Evolutionary conservation across 2,329 filamentous ascomycete genomes (phyloP).

Genomic region (Rosellinia necatrix): DNA sequence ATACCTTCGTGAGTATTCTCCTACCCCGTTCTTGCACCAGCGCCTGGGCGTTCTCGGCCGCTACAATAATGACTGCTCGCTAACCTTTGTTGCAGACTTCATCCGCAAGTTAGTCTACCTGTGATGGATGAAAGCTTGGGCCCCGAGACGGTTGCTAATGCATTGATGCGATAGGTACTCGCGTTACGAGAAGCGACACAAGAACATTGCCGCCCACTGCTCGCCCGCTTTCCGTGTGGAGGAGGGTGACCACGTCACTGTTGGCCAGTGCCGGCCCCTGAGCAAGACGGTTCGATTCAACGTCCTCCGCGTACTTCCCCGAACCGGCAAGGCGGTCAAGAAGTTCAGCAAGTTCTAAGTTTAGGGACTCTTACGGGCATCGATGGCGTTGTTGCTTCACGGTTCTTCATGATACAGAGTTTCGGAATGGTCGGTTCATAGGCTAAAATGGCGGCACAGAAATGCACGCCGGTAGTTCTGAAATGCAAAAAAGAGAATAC

Average conservation of each 20-base stretch:
- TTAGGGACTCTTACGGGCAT: slow-evolving; percentile 53
- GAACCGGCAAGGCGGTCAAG: slow-evolving; percentile 98
- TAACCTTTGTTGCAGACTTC: slow-evolving; percentile 55
- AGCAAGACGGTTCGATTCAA: slow-evolving; percentile 99
- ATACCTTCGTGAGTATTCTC: slow-evolving; percentile 76
- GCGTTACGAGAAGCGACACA: slow-evolving; percentile 99
- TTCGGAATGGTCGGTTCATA: slow-evolving; percentile 44
- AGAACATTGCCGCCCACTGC: slow-evolving; percentile 99
- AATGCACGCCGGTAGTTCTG: slow-evolving; percentile 42
- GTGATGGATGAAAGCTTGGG: background rate
- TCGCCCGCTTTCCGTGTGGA: slow-evolving; percentile 99
- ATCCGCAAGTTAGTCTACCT: slow-evolving; percentile 73
- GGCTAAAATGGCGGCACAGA: slow-evolving; percentile 41
- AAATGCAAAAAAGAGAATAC: slow-evolving; percentile 42
- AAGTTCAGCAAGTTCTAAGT: slow-evolving; percentile 97
- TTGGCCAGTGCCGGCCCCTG: slow-evolving; percentile 98
- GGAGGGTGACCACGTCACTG: slow-evolving; percentile 98
- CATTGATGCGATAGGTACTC: slow-evolving; percentile 62
- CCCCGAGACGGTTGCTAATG: slow-evolving; percentile 16
- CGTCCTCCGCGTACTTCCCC: slow-evolving; percentile 96
- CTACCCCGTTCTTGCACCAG: background rate
- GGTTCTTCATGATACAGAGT: slow-evolving; percentile 47
- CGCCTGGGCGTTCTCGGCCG: background rate
- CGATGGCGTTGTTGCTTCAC: slow-evolving; percentile 58
- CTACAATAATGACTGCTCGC: background rate